Percentiles rank a stretch among this genome's conserved stretches.
Conservation (phyloP, 78 protist genomes). For the Dictyostelium purpureum region DNA sequence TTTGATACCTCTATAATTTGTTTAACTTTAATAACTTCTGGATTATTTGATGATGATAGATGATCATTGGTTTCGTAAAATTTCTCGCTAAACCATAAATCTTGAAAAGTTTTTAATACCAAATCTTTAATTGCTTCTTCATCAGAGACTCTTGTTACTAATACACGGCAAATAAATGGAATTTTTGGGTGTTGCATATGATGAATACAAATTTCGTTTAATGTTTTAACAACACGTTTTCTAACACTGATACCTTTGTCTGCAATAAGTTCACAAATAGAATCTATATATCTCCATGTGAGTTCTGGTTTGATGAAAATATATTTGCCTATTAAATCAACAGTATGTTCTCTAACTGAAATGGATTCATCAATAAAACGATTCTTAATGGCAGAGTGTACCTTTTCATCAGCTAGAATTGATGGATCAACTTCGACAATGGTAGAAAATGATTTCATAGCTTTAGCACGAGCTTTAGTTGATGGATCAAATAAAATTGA, state of each 20-base stretch:
- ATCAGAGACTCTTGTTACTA: slow-evolving; percentile 26
- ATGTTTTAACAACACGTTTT: slow-evolving; percentile 65
- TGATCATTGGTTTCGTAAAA: neutral
- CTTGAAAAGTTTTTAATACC: slow-evolving; percentile 49
- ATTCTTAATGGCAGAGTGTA: slow-evolving; percentile 54
- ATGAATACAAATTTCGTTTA: slow-evolving; percentile 46
- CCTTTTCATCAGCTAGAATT: slow-evolving; percentile 45
- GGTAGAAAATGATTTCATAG: slow-evolving; percentile 64
- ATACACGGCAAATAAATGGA: slow-evolving; percentile 18
- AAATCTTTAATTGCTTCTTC: slow-evolving; percentile 59
- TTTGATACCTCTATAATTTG: slow-evolving; percentile 65
- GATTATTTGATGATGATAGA: neutral
- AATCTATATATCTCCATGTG: slow-evolving; percentile 47
- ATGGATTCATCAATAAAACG: slow-evolving; percentile 62
- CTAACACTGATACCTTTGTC: slow-evolving; percentile 76
- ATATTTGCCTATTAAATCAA: slow-evolving; percentile 64
- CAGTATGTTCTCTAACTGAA: slow-evolving; percentile 74
- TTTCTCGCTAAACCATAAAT: slow-evolving; percentile 62
- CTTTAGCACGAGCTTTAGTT: slow-evolving; percentile 54
- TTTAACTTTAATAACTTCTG: slow-evolving; percentile 8
- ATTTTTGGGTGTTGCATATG: slow-evolving; percentile 52
- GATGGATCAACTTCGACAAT: slow-evolving; percentile 71
- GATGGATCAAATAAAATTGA: slow-evolving; percentile 35
- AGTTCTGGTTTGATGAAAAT: slow-evolving; percentile 39
- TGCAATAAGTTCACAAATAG: slow-evolving; percentile 26